Conservation (phyloP, 352 stramenopile species). For the Pythium insidiosum region DNA sequence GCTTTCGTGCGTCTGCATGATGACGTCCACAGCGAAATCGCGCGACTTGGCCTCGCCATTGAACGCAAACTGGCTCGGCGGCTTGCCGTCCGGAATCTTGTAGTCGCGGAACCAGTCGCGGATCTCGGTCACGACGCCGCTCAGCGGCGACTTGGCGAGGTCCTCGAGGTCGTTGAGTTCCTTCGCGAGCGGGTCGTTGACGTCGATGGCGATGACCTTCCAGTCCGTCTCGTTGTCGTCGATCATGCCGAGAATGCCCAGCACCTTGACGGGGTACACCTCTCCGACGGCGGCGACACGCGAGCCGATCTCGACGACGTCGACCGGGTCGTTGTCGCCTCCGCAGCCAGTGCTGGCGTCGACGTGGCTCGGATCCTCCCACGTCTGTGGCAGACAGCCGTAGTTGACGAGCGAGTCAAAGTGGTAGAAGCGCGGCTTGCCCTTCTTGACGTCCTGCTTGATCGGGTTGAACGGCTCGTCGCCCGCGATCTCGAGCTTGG, state of each 20-base stretch:
- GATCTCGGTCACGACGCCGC: conserved; percentile 59
- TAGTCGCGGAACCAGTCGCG: conserved; percentile 99
- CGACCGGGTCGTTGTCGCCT: conserved; percentile 98
- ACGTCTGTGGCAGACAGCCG: conserved; percentile 98
- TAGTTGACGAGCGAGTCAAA: conserved; percentile 94
- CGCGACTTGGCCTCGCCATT: conserved; percentile 87
- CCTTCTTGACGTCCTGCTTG: conserved; percentile 98
- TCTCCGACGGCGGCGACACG: conserved; percentile 83
- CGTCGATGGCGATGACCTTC: conserved; percentile 97
- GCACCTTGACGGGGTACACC: conserved; percentile 95
- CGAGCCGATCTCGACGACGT: conserved; percentile 98
- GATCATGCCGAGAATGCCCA: conserved; percentile 99
- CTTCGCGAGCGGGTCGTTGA: conserved; percentile 92
- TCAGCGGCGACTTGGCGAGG: conserved; percentile 54
- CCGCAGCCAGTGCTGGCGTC: conserved; percentile 88
- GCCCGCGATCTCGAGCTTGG: conserved; percentile 93
- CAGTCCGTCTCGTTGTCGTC: conserved; percentile 99
- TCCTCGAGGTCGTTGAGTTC: conserved; percentile 94
- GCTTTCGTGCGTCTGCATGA: conserved; percentile 83
- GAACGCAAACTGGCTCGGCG: conserved; percentile 97
- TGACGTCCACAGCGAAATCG: conserved; percentile 88
- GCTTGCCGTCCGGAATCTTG: conserved; percentile 99
- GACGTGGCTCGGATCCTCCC: conserved; percentile 96
- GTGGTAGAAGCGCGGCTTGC: conserved; percentile 88
- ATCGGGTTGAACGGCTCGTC: conserved; percentile 91